Evolutionary conservation across 805 yeast species (phyloP), one percentile per base, ranked within the genome.

Genomic region (Candida berthetii): DNA sequence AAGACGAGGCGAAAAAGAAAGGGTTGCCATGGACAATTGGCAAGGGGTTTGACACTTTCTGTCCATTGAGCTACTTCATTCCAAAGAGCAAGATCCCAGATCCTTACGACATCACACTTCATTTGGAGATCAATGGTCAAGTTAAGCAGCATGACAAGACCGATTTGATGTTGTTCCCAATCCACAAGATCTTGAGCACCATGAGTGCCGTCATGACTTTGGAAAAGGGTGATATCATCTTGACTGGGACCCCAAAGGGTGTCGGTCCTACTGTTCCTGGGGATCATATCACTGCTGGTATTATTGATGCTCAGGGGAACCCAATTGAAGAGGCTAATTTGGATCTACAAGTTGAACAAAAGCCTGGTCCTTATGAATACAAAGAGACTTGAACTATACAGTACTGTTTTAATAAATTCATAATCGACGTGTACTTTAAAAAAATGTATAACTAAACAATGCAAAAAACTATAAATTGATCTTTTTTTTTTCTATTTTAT

Each of bases 211-310:
- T 87, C 53, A 91, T 91, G 91, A 87, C 97, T 4, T 69, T 93
- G 43, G 80, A 90, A 53, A 81, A 86, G 41, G 96, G 96, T 25
- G 99, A 93, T 57, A 72, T 93, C 47, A 80, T 93, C 44, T 70
- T 93, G 39, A 93, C 99, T 1, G 99, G 99, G 15, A 93, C 99
- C 1, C 99, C 99, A 36, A 87, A 89, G 61, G 99, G 99, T 15
- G 99, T 93, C n/a, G 96, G 98, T 8, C 66, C 74, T 20, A 65
- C 90, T 28, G 61, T 61, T 6, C 85, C 95, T 0, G 98, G 97
- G 9, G 98, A 93, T 58, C 56, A 60, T 20, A 68, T 93, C 22
- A 69, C 71, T 36, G 95, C 95, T 7, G 73, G 76, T 48, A 62
- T 88, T 47, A 63, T 31, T 31, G 60, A 17, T 24, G 74, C 71